phyloP scores from a whole-genome alignment of 352 stramenopile species.

The Pythium periplocum region DNA sequence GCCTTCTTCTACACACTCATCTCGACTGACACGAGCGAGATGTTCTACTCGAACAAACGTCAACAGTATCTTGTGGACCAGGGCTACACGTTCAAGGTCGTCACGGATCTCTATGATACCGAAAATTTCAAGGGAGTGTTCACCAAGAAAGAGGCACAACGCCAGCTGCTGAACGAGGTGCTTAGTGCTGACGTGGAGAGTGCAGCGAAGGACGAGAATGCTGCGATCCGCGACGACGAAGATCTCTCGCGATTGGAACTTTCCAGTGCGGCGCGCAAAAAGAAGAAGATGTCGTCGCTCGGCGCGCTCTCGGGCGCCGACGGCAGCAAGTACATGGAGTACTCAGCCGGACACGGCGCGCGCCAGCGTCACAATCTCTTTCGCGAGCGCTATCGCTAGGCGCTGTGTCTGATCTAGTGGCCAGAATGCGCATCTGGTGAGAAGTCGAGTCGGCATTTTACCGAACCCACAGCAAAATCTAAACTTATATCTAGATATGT shows the following conservation, averaged over 20 bases:
- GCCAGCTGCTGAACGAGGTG: slow-evolving; percentile 71
- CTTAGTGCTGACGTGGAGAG: slow-evolving; percentile 78
- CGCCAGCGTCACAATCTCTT: slow-evolving; percentile 87
- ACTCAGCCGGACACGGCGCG: slow-evolving; percentile 72
- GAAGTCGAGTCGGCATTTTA: neutral
- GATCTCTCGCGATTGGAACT: slow-evolving; percentile 73
- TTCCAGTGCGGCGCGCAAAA: slow-evolving; percentile 50
- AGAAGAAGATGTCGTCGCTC: slow-evolving; percentile 72
- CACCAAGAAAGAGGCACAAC: slow-evolving; percentile 75
- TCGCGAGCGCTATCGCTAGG: slow-evolving; percentile 73
- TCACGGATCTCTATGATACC: slow-evolving; percentile 91
- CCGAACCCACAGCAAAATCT: too few species aligned
- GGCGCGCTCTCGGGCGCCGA: slow-evolving; percentile 74
- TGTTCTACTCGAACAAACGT: slow-evolving; percentile 99
- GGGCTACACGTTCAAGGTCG: slow-evolving; percentile 99
- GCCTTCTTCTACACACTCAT: slow-evolving; percentile 99
- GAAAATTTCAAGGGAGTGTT: slow-evolving; percentile 76
- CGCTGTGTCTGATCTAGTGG: too few species aligned
- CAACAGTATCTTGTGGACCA: slow-evolving; percentile 99
- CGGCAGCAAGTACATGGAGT: slow-evolving; percentile 84
- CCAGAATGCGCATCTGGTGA: neutral
- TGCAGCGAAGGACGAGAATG: slow-evolving; percentile 77
- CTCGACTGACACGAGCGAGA: slow-evolving; percentile 98
- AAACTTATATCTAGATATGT: too few species aligned
- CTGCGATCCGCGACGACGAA: slow-evolving; percentile 77